A percentile compares a stretch with the other conserved stretches of the same genome.
Evolutionary conservation across 495 filamentous ascomycete genomes (phyloP).

Genomic region (Paragyromitra xinjiangensis): DNA sequence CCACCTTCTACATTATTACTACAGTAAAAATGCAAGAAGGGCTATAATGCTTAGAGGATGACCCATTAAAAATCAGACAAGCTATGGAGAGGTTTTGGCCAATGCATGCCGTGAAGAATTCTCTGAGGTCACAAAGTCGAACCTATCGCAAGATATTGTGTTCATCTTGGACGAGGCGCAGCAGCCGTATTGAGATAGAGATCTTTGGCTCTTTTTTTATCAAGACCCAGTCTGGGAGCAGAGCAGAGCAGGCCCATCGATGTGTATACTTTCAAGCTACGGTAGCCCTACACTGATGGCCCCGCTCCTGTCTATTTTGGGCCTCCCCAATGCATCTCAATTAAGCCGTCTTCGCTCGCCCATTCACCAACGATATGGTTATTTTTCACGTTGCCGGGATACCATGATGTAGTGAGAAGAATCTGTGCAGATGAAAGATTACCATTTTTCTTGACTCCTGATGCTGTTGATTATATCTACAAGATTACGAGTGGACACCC

Average conservation of each 20-base stretch:
- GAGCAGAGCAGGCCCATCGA: background rate
- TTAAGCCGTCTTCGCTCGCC: too few relatives aligned
- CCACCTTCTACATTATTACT: background rate
- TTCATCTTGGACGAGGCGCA: background rate
- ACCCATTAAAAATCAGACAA: background rate
- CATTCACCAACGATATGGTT: too few relatives aligned
- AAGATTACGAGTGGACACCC: background rate
- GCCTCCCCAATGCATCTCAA: background rate
- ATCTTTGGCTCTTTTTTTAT: background rate
- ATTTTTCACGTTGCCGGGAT: too few relatives aligned
- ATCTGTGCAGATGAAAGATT: background rate
- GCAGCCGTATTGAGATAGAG: background rate
- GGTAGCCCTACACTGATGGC: background rate
- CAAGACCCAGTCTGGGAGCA: background rate
- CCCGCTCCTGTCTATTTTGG: background rate
- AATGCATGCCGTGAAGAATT: background rate
- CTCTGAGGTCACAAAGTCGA: background rate
- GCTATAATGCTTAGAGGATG: background rate
- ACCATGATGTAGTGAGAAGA: too few relatives aligned
- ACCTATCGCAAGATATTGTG: background rate
- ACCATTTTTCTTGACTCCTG: background rate
- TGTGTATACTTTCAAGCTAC: background rate
- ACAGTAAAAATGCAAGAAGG: background rate
- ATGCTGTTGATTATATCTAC: background rate
- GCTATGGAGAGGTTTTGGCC: background rate